phyloP scores from a whole-genome alignment of 2,329 filamentous ascomycete genomes.

The Aulographum hederae region DNA sequence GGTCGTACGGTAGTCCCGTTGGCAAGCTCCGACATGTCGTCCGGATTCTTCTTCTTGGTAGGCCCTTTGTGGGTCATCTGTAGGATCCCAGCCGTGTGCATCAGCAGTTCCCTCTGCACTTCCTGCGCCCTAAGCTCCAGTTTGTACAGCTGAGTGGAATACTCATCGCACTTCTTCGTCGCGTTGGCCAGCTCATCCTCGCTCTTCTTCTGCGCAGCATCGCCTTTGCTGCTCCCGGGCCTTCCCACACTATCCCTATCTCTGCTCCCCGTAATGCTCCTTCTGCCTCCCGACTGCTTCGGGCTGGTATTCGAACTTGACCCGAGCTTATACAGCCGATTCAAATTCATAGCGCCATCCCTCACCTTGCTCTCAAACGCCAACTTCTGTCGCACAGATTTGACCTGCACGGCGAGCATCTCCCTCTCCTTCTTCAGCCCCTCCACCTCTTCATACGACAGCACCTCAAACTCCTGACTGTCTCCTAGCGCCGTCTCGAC shows the following conservation, averaged over 20 bases:
- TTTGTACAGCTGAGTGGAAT: slow-evolving; percentile 62
- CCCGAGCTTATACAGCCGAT: slow-evolving; percentile 54
- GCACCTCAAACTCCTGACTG: slow-evolving; percentile 65
- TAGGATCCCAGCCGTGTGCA: slow-evolving; percentile 83
- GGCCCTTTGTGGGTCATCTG: slow-evolving; percentile 72
- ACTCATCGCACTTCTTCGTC: slow-evolving; percentile 67
- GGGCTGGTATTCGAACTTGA: slow-evolving; percentile 7
- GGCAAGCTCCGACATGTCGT: slow-evolving; percentile 11
- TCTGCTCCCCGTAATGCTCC: slow-evolving; percentile 29
- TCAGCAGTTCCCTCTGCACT: slow-evolving; percentile 56
- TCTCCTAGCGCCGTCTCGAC: slow-evolving; percentile 87
- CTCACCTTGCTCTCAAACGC: slow-evolving; percentile 84
- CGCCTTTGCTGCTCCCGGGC: slow-evolving; percentile 8
- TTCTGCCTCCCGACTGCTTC: slow-evolving; percentile 32
- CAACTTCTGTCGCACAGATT: slow-evolving; percentile 65
- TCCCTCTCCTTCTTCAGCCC: slow-evolving; percentile 73
- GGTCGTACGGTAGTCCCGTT: slow-evolving; percentile 26
- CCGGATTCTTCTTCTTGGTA: slow-evolving; percentile 29
- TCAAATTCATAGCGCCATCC: slow-evolving; percentile 78
- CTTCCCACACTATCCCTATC: slow-evolving; percentile 15
- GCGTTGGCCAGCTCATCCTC: slow-evolving; percentile 59
- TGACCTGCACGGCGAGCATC: slow-evolving; percentile 55
- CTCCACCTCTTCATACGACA: slow-evolving; percentile 86
- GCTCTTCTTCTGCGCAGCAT: slow-evolving; percentile 30
- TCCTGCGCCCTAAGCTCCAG: slow-evolving; percentile 62